Evolutionary conservation across 2,329 filamentous ascomycete genomes (phyloP).

Genomic region (Massarina eburnea): DNA sequence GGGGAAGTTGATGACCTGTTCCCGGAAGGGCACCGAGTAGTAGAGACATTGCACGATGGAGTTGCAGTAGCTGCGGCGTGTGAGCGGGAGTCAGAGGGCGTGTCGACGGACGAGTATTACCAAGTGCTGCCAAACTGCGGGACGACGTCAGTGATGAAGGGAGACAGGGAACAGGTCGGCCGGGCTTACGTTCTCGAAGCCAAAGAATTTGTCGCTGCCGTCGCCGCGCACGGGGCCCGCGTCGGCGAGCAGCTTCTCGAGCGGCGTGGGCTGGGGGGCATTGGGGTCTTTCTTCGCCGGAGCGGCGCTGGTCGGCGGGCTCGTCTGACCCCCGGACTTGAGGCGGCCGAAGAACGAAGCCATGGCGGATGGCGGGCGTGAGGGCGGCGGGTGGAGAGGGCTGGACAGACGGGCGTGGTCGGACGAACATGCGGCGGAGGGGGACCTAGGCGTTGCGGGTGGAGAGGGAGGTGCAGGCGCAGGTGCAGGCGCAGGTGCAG

Average conservation of each 20-base stretch:
- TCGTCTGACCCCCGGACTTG: conserved; percentile 53
- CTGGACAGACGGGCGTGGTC: conserved; percentile 9
- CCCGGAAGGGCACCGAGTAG: conserved; percentile 90
- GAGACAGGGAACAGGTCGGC: conserved; percentile 11
- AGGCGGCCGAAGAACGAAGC: conserved; percentile 58
- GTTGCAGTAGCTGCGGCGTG: conserved; percentile 80
- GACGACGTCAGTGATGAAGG: conserved; percentile 22
- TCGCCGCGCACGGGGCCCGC: conserved; percentile 79
- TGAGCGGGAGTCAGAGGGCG: conserved; percentile 8
- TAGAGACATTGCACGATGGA: conserved; percentile 97
- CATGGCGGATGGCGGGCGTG: conserved; percentile 40
- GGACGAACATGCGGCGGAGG: conserved; percentile 18
- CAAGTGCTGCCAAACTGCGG: conserved; percentile 93
- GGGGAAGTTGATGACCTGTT: conserved; percentile 91
- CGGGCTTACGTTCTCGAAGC: conserved; percentile 92
- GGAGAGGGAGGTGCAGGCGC: background rate
- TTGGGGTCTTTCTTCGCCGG: conserved; percentile 63
- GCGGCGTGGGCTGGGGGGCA: conserved; percentile 57
- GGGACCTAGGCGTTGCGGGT: conserved; percentile 9
- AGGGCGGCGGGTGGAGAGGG: conserved; percentile 13
- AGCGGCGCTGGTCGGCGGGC: conserved; percentile 48
- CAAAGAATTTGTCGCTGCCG: conserved; percentile 97
- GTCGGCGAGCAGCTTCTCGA: conserved; percentile 80
- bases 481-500: no score
- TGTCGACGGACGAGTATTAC: conserved; percentile 52